Conservation (phyloP, 441 rosid species). For the Pelargonium myrrhifolium region DNA sequence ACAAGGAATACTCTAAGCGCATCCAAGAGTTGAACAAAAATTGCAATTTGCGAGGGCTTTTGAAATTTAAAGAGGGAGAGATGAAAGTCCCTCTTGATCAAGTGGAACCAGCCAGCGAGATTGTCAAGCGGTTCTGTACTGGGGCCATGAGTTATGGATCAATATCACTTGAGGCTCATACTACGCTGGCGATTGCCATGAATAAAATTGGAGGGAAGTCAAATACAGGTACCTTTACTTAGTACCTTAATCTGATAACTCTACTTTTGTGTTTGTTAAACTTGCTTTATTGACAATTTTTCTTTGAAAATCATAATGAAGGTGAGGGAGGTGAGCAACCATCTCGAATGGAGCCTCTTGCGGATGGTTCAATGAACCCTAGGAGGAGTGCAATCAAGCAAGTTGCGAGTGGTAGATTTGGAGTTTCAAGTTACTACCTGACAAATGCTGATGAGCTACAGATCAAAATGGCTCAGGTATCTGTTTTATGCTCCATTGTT, state of each 20-base stretch:
- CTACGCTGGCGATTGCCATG: slow-evolving; percentile 93
- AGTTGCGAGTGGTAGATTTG: slow-evolving; percentile 99
- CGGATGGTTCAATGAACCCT: slow-evolving; percentile 89
- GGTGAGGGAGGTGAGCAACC: slow-evolving; percentile 99
- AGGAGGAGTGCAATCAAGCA: slow-evolving; percentile 99
- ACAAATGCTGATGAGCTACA: slow-evolving; percentile 98
- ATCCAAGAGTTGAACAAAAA: slow-evolving; percentile 83
- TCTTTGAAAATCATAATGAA: slow-evolving; percentile 11
- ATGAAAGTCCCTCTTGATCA: slow-evolving; percentile 67
- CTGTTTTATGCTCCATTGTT: slow-evolving; percentile 5
- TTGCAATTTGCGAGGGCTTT: slow-evolving; percentile 90
- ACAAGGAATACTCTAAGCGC: slow-evolving; percentile 91
- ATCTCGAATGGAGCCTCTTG: slow-evolving; percentile 91
- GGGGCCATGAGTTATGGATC: slow-evolving; percentile 99
- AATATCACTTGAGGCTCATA: slow-evolving; percentile 90
- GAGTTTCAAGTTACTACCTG: slow-evolving; percentile 95
- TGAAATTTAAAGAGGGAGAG: slow-evolving; percentile 72
- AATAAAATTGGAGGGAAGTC: slow-evolving; percentile 96
- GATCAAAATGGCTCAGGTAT: slow-evolving; percentile 99
- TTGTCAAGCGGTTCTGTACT: slow-evolving; percentile 94
- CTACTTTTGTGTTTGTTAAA: too few species aligned
- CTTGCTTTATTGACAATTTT: background rate
- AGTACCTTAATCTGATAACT: background rate
- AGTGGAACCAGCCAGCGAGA: slow-evolving; percentile 97
- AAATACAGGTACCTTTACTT: slow-evolving; percentile 61